These are phyloP conservation scores for Colletotrichum aenigma DNA, from an alignment of 2,329 filamentous ascomycete genomes.

Conservation along the genomic window DNA sequence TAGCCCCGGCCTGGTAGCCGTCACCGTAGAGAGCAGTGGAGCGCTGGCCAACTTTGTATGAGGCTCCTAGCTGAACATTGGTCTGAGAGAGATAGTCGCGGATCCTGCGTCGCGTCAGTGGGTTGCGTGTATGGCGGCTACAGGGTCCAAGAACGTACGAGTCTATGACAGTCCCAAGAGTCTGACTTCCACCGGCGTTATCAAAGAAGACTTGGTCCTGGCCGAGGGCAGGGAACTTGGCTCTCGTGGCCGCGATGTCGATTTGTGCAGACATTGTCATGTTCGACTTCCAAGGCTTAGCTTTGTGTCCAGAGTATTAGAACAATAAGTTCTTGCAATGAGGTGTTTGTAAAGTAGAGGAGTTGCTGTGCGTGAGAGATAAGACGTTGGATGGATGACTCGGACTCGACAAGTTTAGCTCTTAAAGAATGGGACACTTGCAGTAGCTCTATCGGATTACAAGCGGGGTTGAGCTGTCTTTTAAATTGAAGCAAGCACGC, in stretches of 20 bases:
- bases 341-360: background rate
- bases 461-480: background rate
- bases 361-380: background rate
- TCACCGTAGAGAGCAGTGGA: slow-evolving; percentile 64
- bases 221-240: slow-evolving; percentile 70
- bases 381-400: background rate
- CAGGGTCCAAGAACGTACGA: slow-evolving; percentile 50
- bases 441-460: background rate
- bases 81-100: slow-evolving; percentile 67
- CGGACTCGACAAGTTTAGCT: background rate
- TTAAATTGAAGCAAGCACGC: background rate
- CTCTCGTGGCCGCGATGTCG: slow-evolving; percentile 59
- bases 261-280: background rate
- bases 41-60: slow-evolving; percentile 63
- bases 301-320: background rate
- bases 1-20: slow-evolving; percentile 69
- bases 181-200: slow-evolving; percentile 79
- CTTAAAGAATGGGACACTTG: background rate
- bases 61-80: slow-evolving; percentile 79
- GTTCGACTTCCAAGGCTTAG: background rate
- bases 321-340: background rate
- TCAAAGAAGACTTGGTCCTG: slow-evolving; percentile 76
- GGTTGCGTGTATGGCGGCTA: background rate
- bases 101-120: slow-evolving; percentile 49
- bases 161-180: slow-evolving; percentile 68